Conservation (phyloP, 306 rosid species). For the Medicago ruthenica region DNA sequence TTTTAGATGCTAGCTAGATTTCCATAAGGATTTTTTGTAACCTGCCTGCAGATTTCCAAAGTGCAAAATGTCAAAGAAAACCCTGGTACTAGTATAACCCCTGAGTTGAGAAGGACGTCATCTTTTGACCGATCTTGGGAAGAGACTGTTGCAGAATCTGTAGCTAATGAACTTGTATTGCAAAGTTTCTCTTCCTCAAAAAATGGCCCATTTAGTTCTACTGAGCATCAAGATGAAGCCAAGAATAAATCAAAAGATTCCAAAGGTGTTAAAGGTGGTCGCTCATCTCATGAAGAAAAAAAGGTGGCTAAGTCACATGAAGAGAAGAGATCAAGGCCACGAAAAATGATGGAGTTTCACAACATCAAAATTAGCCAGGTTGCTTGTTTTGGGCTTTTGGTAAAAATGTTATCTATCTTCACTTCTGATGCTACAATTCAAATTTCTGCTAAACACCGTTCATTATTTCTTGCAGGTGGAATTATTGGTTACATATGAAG, state of each 20-base stretch:
- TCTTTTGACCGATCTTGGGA: slow-evolving; percentile 96
- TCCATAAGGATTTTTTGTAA: slow-evolving; percentile 39
- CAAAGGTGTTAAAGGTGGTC: slow-evolving; percentile 76
- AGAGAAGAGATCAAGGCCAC: slow-evolving; percentile 92
- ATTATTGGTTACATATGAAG: slow-evolving; percentile 88
- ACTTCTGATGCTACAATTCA: slow-evolving; percentile 21
- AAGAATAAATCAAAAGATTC: slow-evolving; percentile 83
- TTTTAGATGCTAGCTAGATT: slow-evolving; percentile 31
- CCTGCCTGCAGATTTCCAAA: slow-evolving; percentile 68
- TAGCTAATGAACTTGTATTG: slow-evolving; percentile 92
- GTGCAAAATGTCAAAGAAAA: slow-evolving; percentile 57
- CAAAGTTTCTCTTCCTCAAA: slow-evolving; percentile 80
- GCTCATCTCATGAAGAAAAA: slow-evolving; percentile 92
- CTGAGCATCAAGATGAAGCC: slow-evolving; percentile 81
- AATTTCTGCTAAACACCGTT: slow-evolving; percentile 29
- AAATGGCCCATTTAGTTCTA: slow-evolving; percentile 63
- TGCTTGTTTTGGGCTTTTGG: slow-evolving; percentile 42
- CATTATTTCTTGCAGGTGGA: slow-evolving; percentile 68
- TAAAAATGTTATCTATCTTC: slow-evolving; percentile 33
- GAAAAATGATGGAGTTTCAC: slow-evolving; percentile 96
- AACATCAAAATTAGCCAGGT: slow-evolving; percentile 99
- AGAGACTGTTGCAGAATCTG: slow-evolving; percentile 96
- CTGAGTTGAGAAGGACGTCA: slow-evolving; percentile 85
- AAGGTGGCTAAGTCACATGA: slow-evolving; percentile 79
- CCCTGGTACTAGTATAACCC: slow-evolving; percentile 48